Evolutionary conservation across 805 yeast species (phyloP), one percentile per base, ranked within the genome.

Genomic region (Starmerella bombicola): DNA sequence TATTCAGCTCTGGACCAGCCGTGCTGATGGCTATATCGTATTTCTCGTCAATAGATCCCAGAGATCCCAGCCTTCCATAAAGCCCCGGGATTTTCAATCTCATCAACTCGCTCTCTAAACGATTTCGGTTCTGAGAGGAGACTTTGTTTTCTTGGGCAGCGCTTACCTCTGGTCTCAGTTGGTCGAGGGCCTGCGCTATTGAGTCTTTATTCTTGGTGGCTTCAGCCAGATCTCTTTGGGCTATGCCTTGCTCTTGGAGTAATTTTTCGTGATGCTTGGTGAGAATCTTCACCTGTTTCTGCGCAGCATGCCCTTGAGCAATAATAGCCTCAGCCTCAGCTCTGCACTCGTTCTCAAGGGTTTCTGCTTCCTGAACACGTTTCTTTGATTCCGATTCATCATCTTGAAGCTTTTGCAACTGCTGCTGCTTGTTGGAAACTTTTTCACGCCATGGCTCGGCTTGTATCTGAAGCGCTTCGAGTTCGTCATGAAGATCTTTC

Each of bases 21-120:
- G 97, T 91, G 0, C 97, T 85, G 7, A 91, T 75, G 0, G 98
- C 98, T 38, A 85, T 73, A 60, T 93, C 97, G 57, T 80, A 91
- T 53, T 73, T 71, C 48, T 80, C 82, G 56, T 84, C 95, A 48
- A 91, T 91, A 2, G 71, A 69, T n/a, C 95, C 99, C 33, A 91
- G 64, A 51, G 84, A 93, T 15, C 98, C 99, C 13, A 91, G 63
- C 47, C 95, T 68, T 0, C 97, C 98, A 56, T 82, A 69, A 51
- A 88, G 82, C 0, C 97, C 98, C 5, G 65, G 64, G 19, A 93
- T 71, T 42, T 78, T 78, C 29, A 91, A 62, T 47, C 79, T 71
- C 43, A 68, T 64, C 41, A 91, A 67, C 13, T 85, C 80, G 0
- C 75, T 56, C 16, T 85, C 65, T 4, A 91, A 93, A 43, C 75